These are phyloP conservation scores for Dictyostelium capitatum DNA, from an alignment of 78 protist species.

Conservation along the genomic window DNA sequence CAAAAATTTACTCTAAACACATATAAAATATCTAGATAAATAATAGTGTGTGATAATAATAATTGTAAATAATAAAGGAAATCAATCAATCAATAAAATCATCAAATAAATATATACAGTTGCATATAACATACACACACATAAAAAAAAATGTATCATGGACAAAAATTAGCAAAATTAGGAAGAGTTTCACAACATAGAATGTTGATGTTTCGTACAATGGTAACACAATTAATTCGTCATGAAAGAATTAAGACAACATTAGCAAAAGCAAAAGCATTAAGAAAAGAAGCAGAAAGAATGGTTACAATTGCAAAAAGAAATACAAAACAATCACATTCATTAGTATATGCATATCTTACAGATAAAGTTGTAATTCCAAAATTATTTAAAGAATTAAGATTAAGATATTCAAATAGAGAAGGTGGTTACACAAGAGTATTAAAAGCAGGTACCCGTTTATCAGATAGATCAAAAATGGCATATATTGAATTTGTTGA, in stretches of 20 bases:
- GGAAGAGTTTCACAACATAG: conserved; percentile 71
- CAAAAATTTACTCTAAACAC: not conserved
- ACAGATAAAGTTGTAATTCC: conserved; percentile 44
- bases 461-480: conserved; percentile 71
- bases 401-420: conserved; percentile 53
- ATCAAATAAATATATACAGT: not conserved
- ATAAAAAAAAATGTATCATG: conserved; percentile 20
- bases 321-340: conserved; percentile 65
- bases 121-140: not conserved
- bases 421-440: conserved; percentile 88
- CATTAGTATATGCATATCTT: conserved; percentile 39
- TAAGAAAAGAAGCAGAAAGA: conserved; percentile 78
- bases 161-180: conserved; percentile 44
- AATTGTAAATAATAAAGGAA: not conserved
- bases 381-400: conserved; percentile 51
- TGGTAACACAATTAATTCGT: conserved; percentile 71
- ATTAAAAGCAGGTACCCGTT: conserved; percentile 64
- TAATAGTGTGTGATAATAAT: no score
- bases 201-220: conserved; percentile 82
- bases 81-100: not conserved
- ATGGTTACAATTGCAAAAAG: conserved; percentile 79
- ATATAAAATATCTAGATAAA: not conserved
- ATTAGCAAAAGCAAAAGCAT: conserved; percentile 82
- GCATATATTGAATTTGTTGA: conserved; percentile 87
- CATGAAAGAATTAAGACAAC: conserved; percentile 89